Evolutionary conservation across 169 alveolate species (phyloP).

Genomic region (Eimeria sp.): DNA sequence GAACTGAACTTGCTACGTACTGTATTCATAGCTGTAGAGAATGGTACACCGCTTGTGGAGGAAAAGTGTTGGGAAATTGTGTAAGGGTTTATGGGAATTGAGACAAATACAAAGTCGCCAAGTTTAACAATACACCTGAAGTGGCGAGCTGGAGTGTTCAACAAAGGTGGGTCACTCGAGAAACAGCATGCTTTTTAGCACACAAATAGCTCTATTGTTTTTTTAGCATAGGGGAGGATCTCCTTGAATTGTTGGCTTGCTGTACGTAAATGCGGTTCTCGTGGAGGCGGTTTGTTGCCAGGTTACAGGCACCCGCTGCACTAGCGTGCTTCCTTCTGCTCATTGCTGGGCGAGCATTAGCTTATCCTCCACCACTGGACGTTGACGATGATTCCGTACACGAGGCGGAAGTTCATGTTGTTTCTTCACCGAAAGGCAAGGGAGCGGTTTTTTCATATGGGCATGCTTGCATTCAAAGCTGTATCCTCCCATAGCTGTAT

Average conservation of each 20-base stretch:
- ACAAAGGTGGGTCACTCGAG: neutral
- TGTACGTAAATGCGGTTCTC: neutral
- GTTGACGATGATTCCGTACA: slow-evolving; percentile 27
- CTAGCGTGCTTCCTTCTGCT: neutral
- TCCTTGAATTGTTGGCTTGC: neutral
- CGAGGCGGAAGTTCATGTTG: slow-evolving; percentile 50
- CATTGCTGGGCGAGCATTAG: neutral
- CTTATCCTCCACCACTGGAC: slow-evolving; percentile 69
- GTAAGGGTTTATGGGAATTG: neutral
- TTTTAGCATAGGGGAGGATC: neutral
- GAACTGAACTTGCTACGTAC: neutral
- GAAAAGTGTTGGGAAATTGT: neutral
- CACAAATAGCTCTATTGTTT: neutral
- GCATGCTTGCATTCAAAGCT: neutral
- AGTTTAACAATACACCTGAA: slow-evolving; percentile 21
- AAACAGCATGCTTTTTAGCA: neutral
- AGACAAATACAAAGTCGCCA: neutral
- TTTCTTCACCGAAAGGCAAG: slow-evolving; percentile 71
- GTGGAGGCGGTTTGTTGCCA: neutral
- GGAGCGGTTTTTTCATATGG: neutral
- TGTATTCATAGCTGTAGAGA: neutral
- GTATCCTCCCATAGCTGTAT: slow-evolving; percentile 22
- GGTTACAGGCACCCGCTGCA: neutral
- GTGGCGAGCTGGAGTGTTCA: neutral
- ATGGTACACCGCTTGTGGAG: neutral